Evolutionary conservation across 139 green algal species (phyloP), one percentile per base, ranked within the genome.

Genomic region (Picochlorum sp.): DNA sequence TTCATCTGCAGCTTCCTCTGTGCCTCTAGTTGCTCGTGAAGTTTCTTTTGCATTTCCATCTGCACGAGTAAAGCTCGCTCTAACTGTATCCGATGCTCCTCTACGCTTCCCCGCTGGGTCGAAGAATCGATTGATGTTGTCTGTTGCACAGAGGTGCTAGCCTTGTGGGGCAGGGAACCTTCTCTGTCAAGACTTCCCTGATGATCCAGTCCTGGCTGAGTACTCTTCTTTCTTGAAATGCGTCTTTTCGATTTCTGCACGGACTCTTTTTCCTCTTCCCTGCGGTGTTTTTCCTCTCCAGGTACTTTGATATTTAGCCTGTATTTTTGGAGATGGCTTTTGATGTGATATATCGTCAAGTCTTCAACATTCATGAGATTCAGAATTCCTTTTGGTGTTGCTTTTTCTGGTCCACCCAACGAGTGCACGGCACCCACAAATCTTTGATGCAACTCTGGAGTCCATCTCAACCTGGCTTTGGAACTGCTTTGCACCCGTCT

Each of bases 11-110:
- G 77, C 80, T 89, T 75, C 8, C 89, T 81, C 68, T 97, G 91
- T 21, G 78, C 69, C 80, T 96, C 90, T 13, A 97, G 78, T 80
- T 97, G 90, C 44, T 97, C 91, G 44, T 96, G 88, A 73, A 97
- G 81, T 64, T 89, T 88, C 67, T 89, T 90, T 83, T 98, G 92
- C 76, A 97, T 89, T 51, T 96, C 89, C 84, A 96, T 95, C 71
- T 98, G 92, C 65, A 89, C 80, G 56, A 87, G 49, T 69, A 98
- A 68, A 23, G 92, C 92, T 57, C 92, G 74, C 70, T 97, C 88
- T 57, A 94, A 73, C 54, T 61, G 63, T 32, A 61, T 58, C 61
- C 62, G 57, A 57, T 49, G 28, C 18, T 52, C 21, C 50, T 45
- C 24, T 44, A 15, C 62, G 56, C 62, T 9, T 21, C 56, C 47